These are phyloP conservation scores for Corinectria fuckeliana DNA, from an alignment of 2,329 filamentous ascomycete species.

Conservation along the genomic window DNA sequence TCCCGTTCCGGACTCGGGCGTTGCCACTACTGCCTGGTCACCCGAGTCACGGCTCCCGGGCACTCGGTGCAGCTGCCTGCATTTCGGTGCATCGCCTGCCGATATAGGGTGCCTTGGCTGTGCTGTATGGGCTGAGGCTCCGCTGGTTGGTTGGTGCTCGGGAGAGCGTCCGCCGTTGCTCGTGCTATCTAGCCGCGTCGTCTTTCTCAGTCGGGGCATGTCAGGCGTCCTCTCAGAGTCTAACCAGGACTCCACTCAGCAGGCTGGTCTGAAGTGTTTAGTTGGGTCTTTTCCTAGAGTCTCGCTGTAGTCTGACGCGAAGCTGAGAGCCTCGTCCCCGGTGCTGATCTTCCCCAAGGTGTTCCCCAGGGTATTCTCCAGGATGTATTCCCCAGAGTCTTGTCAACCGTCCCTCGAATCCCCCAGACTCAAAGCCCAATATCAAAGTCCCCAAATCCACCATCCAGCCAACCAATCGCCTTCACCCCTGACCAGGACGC, in stretches of 20 bases:
- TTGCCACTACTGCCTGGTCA: neutral
- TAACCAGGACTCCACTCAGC: neutral
- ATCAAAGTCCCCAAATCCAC: neutral
- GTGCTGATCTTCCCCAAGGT: no score
- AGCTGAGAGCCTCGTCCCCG: no score
- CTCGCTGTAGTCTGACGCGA: neutral
- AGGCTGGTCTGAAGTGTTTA: neutral
- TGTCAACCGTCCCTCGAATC: neutral
- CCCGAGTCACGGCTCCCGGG: conserved; percentile 6
- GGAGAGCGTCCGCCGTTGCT: neutral
- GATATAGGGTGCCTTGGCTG: neutral
- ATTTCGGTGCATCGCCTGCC: conserved; percentile 8
- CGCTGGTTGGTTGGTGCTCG: neutral
- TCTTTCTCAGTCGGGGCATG: neutral
- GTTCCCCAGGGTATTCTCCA: no score
- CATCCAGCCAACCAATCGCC: neutral
- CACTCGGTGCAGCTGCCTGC: neutral
- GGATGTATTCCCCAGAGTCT: neutral
- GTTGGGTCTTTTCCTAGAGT: neutral
- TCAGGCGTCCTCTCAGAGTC: no score
- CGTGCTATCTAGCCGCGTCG: neutral
- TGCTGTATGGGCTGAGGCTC: neutral
- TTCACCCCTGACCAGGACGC: conserved; percentile 10
- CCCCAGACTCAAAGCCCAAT: neutral
- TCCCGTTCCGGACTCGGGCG: neutral